A percentile compares a stretch with the other conserved stretches of the same genome.
Conservation (phyloP, 2,329 filamentous ascomycete species). For the Arthrobotrys megalospora region DNA sequence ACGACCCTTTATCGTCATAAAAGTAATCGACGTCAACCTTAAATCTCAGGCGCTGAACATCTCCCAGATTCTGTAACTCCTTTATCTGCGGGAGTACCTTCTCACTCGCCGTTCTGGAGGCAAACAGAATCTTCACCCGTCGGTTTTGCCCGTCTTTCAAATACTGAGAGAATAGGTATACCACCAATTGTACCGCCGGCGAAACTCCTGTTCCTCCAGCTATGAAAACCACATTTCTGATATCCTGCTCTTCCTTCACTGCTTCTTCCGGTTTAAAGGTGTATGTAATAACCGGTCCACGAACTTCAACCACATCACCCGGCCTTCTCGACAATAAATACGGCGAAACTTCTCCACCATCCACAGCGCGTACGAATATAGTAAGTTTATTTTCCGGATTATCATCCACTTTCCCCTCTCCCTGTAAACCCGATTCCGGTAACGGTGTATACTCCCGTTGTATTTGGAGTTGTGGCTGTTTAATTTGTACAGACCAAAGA, state of each 20-base stretch:
- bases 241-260: conserved; percentile 66
- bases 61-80: conserved; percentile 74
- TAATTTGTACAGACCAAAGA: conserved; percentile 91
- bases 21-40: conserved; percentile 74
- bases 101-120: conserved; percentile 67
- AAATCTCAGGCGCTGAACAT: conserved; percentile 72
- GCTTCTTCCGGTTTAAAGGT: conserved; percentile 68
- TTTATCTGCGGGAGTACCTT: conserved; percentile 71
- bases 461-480: conserved; percentile 94
- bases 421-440: conserved; percentile 70
- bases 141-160: conserved; percentile 64
- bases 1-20: conserved; percentile 66
- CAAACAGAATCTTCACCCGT: conserved; percentile 84
- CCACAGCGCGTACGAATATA: conserved; percentile 84
- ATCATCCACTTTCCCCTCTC: conserved; percentile 63
- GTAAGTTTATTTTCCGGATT: conserved; percentile 67
- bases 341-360: conserved; percentile 85
- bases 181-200: conserved; percentile 85
- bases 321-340: conserved; percentile 79
- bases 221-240: conserved; percentile 79
- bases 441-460: conserved; percentile 91
- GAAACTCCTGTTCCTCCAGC: conserved; percentile 95
- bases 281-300: conserved; percentile 83
- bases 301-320: conserved; percentile 78
- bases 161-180: conserved; percentile 72